phyloP scores from a whole-genome alignment of 73 alveolate genomes.

The Symbiodinium pilosum region DNA sequence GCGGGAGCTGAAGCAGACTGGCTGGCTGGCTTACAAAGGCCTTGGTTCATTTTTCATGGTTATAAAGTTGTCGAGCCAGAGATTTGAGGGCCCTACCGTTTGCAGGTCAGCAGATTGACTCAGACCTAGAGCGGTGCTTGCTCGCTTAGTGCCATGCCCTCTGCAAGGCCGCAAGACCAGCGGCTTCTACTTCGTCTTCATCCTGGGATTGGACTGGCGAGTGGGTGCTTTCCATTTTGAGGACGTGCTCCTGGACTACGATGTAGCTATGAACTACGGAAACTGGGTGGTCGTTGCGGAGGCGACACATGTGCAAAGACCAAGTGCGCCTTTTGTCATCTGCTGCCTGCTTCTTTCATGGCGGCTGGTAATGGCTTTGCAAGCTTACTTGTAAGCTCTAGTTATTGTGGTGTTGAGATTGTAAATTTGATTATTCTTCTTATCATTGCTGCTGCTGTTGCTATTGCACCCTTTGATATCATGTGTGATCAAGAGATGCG shows the following conservation, averaged over 20 bases:
- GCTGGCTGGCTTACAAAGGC: slow-evolving; percentile 84
- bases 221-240: slow-evolving; percentile 79
- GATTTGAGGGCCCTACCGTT: no score
- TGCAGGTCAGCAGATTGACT: neutral
- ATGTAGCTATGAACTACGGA: slow-evolving; percentile 83
- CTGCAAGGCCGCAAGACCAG: slow-evolving; percentile 55
- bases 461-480: no score
- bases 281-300: slow-evolving; percentile 82
- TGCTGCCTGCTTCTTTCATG: no score
- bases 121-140: neutral
- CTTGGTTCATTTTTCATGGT: no score
- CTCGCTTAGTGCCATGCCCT: neutral
- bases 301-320: slow-evolving; percentile 4
- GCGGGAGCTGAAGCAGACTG: slow-evolving; percentile 90
- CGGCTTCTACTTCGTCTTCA: slow-evolving; percentile 71
- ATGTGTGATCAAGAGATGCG: no score
- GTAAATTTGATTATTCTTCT: no score
- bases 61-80: neutral
- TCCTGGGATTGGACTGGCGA: slow-evolving; percentile 83
- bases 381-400: no score
- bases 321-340: neutral
- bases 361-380: neutral
- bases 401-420: no score
- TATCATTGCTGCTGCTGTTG: no score
- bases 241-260: slow-evolving; percentile 77